Evolutionary conservation across 805 yeast genomes (phyloP).

Genomic region (Lachancea waltii): DNA sequence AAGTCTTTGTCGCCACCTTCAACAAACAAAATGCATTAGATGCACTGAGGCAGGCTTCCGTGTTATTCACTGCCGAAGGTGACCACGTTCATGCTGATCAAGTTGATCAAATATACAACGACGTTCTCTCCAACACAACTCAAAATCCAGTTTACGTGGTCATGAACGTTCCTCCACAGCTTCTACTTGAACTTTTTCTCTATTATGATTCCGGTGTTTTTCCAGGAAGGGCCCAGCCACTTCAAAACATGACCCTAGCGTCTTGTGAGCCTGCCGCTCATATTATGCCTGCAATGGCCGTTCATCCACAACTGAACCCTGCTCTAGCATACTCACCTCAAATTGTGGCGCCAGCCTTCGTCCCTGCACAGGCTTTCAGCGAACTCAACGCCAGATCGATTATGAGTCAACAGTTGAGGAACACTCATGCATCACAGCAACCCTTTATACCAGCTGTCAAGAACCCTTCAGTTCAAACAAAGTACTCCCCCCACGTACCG

Average conservation of each 20-base stretch:
- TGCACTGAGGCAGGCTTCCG: slow-evolving; percentile 17
- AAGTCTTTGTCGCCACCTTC: slow-evolving; percentile 19
- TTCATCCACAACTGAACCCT: background rate
- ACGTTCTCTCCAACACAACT: background rate
- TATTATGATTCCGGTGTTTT: slow-evolving; percentile 17
- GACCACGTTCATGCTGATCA: slow-evolving; percentile 9
- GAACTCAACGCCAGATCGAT: too few relatives aligned
- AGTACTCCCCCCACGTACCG: too few relatives aligned
- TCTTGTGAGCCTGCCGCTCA: slow-evolving; percentile 5
- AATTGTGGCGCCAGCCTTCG: background rate
- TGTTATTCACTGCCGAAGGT: slow-evolving; percentile 15
- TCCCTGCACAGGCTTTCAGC: slow-evolving; percentile 2
- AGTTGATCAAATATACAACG: slow-evolving; percentile 7
- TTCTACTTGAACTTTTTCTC: slow-evolving; percentile 17
- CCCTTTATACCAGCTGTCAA: too few relatives aligned
- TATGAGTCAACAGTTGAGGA: too few relatives aligned
- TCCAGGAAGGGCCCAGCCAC: background rate
- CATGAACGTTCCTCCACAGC: slow-evolving; percentile 18
- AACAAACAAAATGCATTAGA: slow-evolving; percentile 18
- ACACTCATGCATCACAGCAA: too few relatives aligned
- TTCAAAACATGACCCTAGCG: too few relatives aligned
- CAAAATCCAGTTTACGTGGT: slow-evolving; percentile 4
- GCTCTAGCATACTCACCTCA: slow-evolving; percentile 1
- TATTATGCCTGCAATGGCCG: slow-evolving; percentile 4
- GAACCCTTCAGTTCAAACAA: too few relatives aligned